These are phyloP conservation scores for Eucalyptus paniculata DNA, from an alignment of 345 rosid species.

Conservation along the genomic window DNA sequence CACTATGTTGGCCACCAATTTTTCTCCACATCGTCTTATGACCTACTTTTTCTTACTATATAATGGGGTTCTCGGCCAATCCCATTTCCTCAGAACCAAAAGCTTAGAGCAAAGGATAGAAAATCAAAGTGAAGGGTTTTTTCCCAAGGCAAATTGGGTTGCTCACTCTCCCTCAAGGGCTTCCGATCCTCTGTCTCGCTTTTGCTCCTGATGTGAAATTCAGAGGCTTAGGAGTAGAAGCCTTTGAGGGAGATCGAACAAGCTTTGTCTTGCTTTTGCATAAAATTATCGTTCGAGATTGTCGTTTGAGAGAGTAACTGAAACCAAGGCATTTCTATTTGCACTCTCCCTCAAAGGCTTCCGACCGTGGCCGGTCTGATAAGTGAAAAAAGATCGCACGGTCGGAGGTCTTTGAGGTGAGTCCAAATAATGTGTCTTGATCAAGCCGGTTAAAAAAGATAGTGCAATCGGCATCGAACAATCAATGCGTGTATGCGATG, in stretches of 20 bases:
- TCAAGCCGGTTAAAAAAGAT: neutral
- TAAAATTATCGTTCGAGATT: neutral
- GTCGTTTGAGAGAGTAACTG: neutral
- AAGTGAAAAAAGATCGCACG: too few species aligned
- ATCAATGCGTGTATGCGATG: neutral
- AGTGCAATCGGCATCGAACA: neutral
- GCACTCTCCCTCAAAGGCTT: neutral
- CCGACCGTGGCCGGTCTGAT: neutral
- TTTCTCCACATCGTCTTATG: neutral
- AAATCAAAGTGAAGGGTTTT: neutral
- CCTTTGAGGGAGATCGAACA: conserved; percentile 24
- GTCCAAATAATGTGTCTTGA: neutral
- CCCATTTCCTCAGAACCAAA: neutral
- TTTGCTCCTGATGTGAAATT: too few species aligned
- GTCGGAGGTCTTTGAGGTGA: neutral
- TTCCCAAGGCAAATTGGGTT: conserved; percentile 7
- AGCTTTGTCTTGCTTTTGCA: conserved; percentile 5
- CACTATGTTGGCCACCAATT: neutral
- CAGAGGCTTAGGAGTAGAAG: neutral
- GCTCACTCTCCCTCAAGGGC: conserved; percentile 29
- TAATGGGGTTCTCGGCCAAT: neutral
- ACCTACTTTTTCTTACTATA: neutral
- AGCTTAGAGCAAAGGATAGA: neutral
- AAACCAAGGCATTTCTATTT: neutral
- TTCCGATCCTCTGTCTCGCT: neutral